These are phyloP conservation scores for Candida nitratophila DNA, from an alignment of 805 yeast species.

Conservation along the genomic window DNA sequence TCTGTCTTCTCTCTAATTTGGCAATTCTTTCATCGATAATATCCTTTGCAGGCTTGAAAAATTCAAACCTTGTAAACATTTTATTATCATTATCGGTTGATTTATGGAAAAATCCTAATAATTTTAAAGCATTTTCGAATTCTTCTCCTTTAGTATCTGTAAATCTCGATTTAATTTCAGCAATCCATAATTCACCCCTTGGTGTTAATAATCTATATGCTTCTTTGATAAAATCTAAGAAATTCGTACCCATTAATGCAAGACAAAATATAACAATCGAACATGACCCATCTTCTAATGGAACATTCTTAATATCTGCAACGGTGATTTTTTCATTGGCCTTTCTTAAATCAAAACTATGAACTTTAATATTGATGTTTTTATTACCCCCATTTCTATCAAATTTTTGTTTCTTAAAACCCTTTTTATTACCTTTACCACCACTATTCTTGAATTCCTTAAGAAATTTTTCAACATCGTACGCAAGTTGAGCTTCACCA, in stretches of 20 bases:
- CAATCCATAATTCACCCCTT: slow-evolving; percentile 93
- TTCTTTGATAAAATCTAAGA: slow-evolving; percentile 84
- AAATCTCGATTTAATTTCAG: slow-evolving; percentile 93
- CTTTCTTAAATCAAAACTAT: slow-evolving; percentile 86
- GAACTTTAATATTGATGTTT: slow-evolving; percentile 53
- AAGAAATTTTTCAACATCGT: slow-evolving; percentile 50
- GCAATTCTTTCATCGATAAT: slow-evolving; percentile 56
- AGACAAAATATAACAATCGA: slow-evolving; percentile 88
- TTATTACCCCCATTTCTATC: slow-evolving; percentile 14
- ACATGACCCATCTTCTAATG: slow-evolving; percentile 71
- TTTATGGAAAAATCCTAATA: slow-evolving; percentile 80
- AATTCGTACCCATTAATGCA: slow-evolving; percentile 96
- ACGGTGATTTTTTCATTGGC: slow-evolving; percentile 89
- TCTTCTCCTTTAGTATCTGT: slow-evolving; percentile 70
- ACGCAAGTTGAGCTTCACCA: slow-evolving; percentile 89
- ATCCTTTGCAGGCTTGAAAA: slow-evolving; percentile 76
- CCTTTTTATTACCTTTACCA: slow-evolving; percentile 7
- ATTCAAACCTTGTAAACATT: slow-evolving; percentile 94
- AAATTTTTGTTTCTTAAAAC: background rate
- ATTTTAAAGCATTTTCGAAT: slow-evolving; percentile 71
- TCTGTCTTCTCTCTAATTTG: slow-evolving; percentile 53
- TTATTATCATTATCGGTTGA: slow-evolving; percentile 80
- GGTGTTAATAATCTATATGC: slow-evolving; percentile 84
- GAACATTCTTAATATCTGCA: slow-evolving; percentile 93
- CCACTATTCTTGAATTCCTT: slow-evolving; percentile 25